These are phyloP conservation scores for Colletotrichum truncatum DNA, from an alignment of 2,329 filamentous ascomycete species.

Conservation along the genomic window DNA sequence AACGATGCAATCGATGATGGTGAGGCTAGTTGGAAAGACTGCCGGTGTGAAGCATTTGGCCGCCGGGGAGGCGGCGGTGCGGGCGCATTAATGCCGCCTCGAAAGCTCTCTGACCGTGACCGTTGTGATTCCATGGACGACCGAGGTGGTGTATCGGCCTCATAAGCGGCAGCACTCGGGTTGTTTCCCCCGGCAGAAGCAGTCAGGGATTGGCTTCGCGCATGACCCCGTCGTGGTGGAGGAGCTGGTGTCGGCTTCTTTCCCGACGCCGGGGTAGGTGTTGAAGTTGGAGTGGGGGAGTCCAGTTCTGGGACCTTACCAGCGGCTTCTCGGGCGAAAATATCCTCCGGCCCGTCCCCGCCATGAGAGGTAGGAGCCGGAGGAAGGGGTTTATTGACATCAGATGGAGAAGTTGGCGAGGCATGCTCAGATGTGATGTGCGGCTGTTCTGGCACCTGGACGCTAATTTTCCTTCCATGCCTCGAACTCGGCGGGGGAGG, in stretches of 20 bases:
- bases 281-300: constrained; percentile 34
- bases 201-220: constrained; percentile 47
- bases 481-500: constrained; percentile 79
- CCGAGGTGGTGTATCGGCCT: constrained; percentile 52
- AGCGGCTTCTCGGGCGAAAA: constrained; percentile 63
- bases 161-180: constrained; percentile 31
- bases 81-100: constrained; percentile 52
- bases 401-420: constrained; percentile 49
- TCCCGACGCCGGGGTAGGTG: constrained; percentile 45
- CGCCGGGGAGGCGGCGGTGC: constrained; percentile 66
- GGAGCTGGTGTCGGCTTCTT: constrained; percentile 59
- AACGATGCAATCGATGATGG: constrained; percentile 14
- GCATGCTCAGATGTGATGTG: constrained; percentile 34
- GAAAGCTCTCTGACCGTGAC: constrained; percentile 56
- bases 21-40: constrained; percentile 26
- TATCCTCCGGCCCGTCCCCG: constrained; percentile 58
- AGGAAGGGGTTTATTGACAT: constrained; percentile 71
- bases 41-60: constrained; percentile 48
- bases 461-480: constrained; percentile 78
- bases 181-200: constrained; percentile 28
- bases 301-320: constrained; percentile 58
- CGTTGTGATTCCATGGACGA: constrained; percentile 61
- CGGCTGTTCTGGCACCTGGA: constrained; percentile 39
- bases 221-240: constrained; percentile 58
- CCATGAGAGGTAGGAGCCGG: constrained; percentile 57